Evolutionary conservation across 805 yeast genomes (phyloP), one percentile per base, ranked within the genome.

Genomic region (Pichia pseudocactophila): DNA sequence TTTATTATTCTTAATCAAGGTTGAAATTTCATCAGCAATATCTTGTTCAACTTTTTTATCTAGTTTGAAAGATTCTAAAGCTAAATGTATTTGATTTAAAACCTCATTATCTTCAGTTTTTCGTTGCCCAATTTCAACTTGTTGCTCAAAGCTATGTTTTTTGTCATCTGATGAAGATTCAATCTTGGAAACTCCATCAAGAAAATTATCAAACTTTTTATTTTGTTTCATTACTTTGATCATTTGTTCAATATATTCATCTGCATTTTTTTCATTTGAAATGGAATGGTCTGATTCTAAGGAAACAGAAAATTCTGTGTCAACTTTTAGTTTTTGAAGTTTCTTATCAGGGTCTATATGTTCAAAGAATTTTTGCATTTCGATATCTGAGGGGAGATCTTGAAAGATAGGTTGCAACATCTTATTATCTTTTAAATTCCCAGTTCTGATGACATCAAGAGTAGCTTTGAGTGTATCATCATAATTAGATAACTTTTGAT

Each of bases 221-320:
- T 52, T 50, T 30, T 53, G 53, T 12, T 50, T 49, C 13, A 47
- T 46, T 22, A 50, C 46, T 27, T 44, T 46, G 28, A 50, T 55
- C 52, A 53, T 48, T 22, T 53, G 52, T 37, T 52, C 53, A 11
- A 53, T 48, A 30, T 53, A 52, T 19, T 50, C 49, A 42, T 55
- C 56, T 2, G 56, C 50, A 17, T 52, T 42, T 22, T 36, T 41
- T 6, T 22, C 8, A 15, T 33, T 26, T 18, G n/a, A 33, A 12
- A 6, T 32, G 10, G 25, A 9, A 34, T 9, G 15, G 16, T 33
- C 35, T 11, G 43, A 41, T 28, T 40, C 55, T 13, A 40, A 8
- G 4, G 44, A 30, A 13, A 33, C 27, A 2, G 44, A 33, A 5
- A 37, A 33, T 8, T 37, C 32, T 17, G 33, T 16, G 34, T 16